These are phyloP conservation scores for Farysia itapuensis DNA, from an alignment of 1,284 basidiomycete species.

Conservation along the genomic window DNA sequence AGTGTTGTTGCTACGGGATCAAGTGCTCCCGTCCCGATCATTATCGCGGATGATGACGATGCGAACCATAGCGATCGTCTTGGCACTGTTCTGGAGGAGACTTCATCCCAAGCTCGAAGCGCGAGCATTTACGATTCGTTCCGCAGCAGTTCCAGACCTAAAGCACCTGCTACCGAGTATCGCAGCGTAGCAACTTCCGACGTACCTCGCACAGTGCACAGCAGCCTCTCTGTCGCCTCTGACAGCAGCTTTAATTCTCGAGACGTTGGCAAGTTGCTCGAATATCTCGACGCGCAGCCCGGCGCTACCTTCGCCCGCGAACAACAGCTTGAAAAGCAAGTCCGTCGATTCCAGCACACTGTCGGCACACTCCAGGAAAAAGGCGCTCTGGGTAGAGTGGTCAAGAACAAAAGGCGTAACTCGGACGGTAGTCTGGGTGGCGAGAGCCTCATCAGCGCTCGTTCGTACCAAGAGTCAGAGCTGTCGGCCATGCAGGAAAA, in stretches of 20 bases:
- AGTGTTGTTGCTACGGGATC: too few relatives aligned
- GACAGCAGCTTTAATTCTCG: slow-evolving; percentile 37
- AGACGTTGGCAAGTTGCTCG: slow-evolving; percentile 40
- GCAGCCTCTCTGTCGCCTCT: slow-evolving; percentile 22
- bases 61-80: slow-evolving; percentile 24
- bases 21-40: too few relatives aligned
- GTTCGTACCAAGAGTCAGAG: slow-evolving; percentile 18
- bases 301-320: slow-evolving; percentile 24
- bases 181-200: slow-evolving; percentile 1
- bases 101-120: slow-evolving; percentile 41
- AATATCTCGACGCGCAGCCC: slow-evolving; percentile 44
- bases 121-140: slow-evolving; percentile 23
- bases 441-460: slow-evolving; percentile 6
- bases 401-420: slow-evolving; percentile 1
- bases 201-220: slow-evolving; percentile 8
- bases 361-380: slow-evolving; percentile 36
- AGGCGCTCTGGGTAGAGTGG: slow-evolving; percentile 6
- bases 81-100: slow-evolving; percentile 47
- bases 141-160: slow-evolving; percentile 11
- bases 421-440: slow-evolving; percentile 11
- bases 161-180: slow-evolving; percentile 10
- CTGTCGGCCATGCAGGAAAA: slow-evolving; percentile 48
- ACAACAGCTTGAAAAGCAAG: slow-evolving; percentile 37
- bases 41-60: too few relatives aligned
- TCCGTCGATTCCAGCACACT: slow-evolving; percentile 37